These are phyloP conservation scores for Eucalyptus tenuipes DNA, from an alignment of 345 rosid genomes.

Conservation along the genomic window DNA sequence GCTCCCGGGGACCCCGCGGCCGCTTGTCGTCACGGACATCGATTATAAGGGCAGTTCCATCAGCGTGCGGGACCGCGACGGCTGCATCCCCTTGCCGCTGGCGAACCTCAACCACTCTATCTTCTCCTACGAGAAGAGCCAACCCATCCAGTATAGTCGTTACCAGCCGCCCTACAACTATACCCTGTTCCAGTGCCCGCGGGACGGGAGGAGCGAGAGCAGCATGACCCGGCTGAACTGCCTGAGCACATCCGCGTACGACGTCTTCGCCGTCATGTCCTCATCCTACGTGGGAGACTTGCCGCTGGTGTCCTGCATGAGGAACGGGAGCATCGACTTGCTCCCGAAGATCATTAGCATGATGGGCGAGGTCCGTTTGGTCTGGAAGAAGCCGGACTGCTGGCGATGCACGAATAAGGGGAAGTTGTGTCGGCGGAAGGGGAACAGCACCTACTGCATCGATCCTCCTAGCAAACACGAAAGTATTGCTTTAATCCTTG, in stretches of 20 bases:
- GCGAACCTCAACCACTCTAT: background rate
- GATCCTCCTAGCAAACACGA: background rate
- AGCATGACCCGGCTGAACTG: background rate
- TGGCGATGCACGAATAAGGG: accelerated
- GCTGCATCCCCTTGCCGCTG: background rate
- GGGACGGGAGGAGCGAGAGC: background rate
- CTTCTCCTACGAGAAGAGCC: accelerated
- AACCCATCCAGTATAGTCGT: accelerated
- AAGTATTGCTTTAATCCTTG: too few species aligned
- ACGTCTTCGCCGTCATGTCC: accelerated
- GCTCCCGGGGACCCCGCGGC: accelerated
- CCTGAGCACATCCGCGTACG: accelerated
- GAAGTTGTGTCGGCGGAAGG: background rate
- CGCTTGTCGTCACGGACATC: background rate
- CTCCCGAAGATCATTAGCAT: background rate
- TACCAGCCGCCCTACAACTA: background rate
- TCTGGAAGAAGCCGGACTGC: background rate
- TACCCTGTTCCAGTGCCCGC: background rate
- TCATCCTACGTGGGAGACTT: background rate
- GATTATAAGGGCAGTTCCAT: background rate
- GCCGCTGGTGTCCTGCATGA: background rate
- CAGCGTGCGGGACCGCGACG: accelerated
- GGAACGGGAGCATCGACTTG: background rate
- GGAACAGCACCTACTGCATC: accelerated
- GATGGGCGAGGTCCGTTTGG: background rate